Base-by-base conservation (phyloP, 2,329 filamentous ascomycete genomes). In the Microcyclospora tardicrescens region DNA sequence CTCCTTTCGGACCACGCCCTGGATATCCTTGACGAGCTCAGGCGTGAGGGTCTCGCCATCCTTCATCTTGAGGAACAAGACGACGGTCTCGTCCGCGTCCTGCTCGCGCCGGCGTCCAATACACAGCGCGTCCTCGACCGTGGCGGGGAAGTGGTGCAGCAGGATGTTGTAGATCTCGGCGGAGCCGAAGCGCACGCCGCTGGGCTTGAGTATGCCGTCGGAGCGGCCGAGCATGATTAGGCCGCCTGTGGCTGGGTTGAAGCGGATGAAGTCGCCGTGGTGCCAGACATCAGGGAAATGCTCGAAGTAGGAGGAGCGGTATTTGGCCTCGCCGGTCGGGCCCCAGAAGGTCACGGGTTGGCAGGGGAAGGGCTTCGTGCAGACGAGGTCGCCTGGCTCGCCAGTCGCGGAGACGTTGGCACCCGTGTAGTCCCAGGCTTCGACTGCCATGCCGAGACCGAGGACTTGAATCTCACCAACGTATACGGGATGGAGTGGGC, bases 81-180 rank as follows among this genome's bases (percentile, higher is more conserved):
- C 81, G 0, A 96, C 89, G 0, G 81, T 81, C 63, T 94, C 87
- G 54, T 94, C 87, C 0, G 68, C 67, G 54, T 94, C 87, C 3
- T 71, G 67, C 37, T 75, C 72, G 37, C 76, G 63, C 40, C 86
- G 68, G 2, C 85, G 71, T 0, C 91, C 89, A 28, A 96, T 77
- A 54, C 89, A 96, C 2, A 96, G 69, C 1, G 84, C 84, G 52
- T 98, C 89, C 43, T 85, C 80, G 13, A 96, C 68, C 40, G 89
- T 74, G 10, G 71, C 64, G 0, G 78, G 73, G 52, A 95, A 95
- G 61, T 86, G 81, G 48, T 83, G 77, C 2, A 91, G 74, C 19
- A 96, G 65, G n/a, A 95, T 71, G 57, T 94, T 95, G 62, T 96
- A 96, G 14, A 98, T 94, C 66, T 98, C 91, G 0, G 89, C 86